Evolutionary conservation across 2,329 filamentous ascomycete genomes (phyloP).

Genomic region (Trichophyton mentagrophytes): DNA sequence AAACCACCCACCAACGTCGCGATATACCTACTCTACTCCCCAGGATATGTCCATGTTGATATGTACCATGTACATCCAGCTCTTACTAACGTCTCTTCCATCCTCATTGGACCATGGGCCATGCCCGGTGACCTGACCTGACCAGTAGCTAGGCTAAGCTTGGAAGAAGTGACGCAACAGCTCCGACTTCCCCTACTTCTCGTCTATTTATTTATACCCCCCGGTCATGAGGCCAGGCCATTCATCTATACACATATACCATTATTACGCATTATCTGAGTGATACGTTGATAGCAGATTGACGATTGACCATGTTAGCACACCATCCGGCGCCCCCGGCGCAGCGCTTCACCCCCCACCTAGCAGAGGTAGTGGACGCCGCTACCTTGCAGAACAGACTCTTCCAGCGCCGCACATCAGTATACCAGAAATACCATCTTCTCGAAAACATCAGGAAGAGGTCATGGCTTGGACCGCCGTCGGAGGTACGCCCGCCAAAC

Average conservation of each 20-base stretch:
- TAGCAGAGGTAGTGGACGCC: not conserved
- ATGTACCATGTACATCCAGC: not conserved
- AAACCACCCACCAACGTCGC: not conserved
- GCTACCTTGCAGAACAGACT: constrained; percentile 6
- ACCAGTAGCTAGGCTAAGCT: not conserved
- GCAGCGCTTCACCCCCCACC: not conserved
- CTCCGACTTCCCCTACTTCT: not conserved
- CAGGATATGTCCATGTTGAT: not conserved
- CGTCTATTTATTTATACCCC: not conserved
- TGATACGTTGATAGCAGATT: too few species aligned
- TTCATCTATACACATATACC: too few species aligned
- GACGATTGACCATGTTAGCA: not conserved
- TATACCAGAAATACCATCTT: constrained; percentile 24
- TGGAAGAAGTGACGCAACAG: not conserved
- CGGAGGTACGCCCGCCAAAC: constrained; percentile 21
- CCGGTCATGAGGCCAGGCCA: too few species aligned
- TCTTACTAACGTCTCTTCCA: not conserved
- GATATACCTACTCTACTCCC: too few species aligned
- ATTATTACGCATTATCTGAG: not conserved
- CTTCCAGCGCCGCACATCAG: constrained; percentile 22
- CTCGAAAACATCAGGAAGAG: constrained; percentile 21
- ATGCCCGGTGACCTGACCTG: not conserved
- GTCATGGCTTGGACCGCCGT: constrained; percentile 27
- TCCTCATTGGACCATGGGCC: not conserved
- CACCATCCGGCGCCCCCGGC: not conserved